A percentile compares a stretch with the other conserved stretches of the same genome.
These are phyloP conservation scores for Turnera subulata DNA, from an alignment of 345 rosid genomes.

Conservation along the genomic window DNA sequence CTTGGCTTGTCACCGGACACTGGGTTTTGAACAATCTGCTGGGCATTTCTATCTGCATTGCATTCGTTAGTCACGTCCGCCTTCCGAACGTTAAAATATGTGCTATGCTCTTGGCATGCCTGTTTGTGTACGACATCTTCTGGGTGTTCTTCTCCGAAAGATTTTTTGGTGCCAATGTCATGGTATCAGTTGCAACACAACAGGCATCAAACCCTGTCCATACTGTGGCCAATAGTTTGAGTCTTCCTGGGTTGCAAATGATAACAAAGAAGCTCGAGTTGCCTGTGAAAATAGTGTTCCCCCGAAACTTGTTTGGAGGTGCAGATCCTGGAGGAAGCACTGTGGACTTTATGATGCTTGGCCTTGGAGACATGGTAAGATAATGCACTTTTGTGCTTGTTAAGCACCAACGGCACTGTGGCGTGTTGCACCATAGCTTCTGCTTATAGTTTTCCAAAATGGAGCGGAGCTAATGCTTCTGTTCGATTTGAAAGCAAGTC, in stretches of 20 bases:
- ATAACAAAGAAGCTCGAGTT: slow-evolving; percentile 93
- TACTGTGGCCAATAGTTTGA: slow-evolving; percentile 87
- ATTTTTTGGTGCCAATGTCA: slow-evolving; percentile 95
- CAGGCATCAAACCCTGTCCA: slow-evolving; percentile 96
- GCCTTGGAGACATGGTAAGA: slow-evolving; percentile 98
- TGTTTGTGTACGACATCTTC: slow-evolving; percentile 91
- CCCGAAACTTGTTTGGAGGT: slow-evolving; percentile 75
- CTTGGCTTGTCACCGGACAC: slow-evolving; percentile 94
- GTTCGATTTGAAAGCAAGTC: slow-evolving; percentile 3
- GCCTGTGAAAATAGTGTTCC: slow-evolving; percentile 89
- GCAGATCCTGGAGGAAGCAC: slow-evolving; percentile 54
- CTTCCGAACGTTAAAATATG: slow-evolving; percentile 94
- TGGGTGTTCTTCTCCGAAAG: slow-evolving; percentile 99
- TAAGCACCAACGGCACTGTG: no score
- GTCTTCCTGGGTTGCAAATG: slow-evolving; percentile 88
- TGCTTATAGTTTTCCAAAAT: background rate
- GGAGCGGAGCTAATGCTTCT: background rate
- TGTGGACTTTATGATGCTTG: slow-evolving; percentile 94
- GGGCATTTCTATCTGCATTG: slow-evolving; percentile 91
- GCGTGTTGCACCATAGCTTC: background rate
- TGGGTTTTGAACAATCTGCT: slow-evolving; percentile 91
- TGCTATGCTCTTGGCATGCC: slow-evolving; percentile 75
- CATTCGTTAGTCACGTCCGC: slow-evolving; percentile 94
- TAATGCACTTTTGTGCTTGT: background rate
- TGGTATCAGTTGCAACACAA: slow-evolving; percentile 98